A percentile compares a stretch with the other conserved stretches of the same genome.
phyloP scores from a whole-genome alignment of 306 rosid genomes.

The Cicer cuneatum region DNA sequence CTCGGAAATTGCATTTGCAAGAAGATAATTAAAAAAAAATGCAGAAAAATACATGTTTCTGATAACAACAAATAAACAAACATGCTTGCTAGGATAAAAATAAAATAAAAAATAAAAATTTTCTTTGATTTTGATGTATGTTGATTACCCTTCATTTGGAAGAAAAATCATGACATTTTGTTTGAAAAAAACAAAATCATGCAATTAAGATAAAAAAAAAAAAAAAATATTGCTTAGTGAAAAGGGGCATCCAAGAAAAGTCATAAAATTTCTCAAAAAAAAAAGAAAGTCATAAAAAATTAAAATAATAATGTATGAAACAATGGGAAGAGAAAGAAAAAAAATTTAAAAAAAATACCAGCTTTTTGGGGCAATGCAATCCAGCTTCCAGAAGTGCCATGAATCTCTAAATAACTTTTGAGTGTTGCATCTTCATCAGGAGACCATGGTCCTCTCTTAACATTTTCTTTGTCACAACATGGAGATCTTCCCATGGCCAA shows the following conservation, averaged over 20 bases:
- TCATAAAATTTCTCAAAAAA: neutral
- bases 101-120: neutral
- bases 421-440: constrained; percentile 88
- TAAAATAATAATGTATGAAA: neutral
- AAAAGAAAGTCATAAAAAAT: neutral
- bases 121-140: constrained; percentile 10
- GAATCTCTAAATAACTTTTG: constrained; percentile 60
- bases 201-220: neutral
- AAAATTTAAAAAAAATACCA: constrained; percentile 61
- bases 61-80: neutral
- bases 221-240: neutral
- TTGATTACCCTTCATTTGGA: neutral
- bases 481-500: constrained; percentile 88
- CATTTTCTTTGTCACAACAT: constrained; percentile 89
- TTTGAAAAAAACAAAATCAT: neutral
- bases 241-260: constrained; percentile 25
- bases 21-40: neutral
- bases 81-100: constrained; percentile 24
- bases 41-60: neutral
- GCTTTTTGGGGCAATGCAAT: constrained; percentile 85
- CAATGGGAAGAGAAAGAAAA: constrained; percentile 32
- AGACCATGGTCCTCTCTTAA: constrained; percentile 94
- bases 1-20: neutral
- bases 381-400: constrained; percentile 86
- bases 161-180: neutral